Evolutionary conservation across 495 filamentous ascomycete species (phyloP).

Genomic region (Pseudomonodictys pantanalensis): DNA sequence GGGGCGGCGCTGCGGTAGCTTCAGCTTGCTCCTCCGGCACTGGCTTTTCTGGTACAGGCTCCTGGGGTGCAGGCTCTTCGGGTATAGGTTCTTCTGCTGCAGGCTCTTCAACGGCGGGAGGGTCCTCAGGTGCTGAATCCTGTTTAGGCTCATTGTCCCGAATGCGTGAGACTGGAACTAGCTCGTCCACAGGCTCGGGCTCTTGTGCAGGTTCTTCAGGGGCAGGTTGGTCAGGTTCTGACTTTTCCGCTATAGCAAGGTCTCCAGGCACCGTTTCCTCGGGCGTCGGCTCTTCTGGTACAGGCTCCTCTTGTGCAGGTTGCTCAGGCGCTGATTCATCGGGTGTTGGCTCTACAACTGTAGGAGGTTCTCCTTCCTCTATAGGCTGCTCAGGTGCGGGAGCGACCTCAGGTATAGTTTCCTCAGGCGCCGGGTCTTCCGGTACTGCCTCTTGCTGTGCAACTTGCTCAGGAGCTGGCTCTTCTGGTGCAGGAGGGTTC

Average conservation of each 20-base stretch:
- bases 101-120: no score
- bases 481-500: background rate
- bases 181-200: conserved; percentile 10
- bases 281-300: background rate
- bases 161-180: background rate
- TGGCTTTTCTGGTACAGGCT: background rate
- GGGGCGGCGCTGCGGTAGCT: no score
- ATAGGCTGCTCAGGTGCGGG: background rate
- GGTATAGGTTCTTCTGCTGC: background rate
- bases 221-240: conserved; percentile 10
- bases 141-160: background rate
- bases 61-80: background rate
- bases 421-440: conserved; percentile 1
- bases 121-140: no score
- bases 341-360: background rate
- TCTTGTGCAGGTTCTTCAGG: conserved; percentile 14
- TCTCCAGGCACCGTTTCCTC: conserved; percentile 14
- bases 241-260: background rate
- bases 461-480: background rate
- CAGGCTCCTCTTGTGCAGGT: background rate
- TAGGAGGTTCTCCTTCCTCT: background rate
- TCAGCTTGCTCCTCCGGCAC: no score
- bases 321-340: conserved; percentile 6
- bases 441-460: background rate
- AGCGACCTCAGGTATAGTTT: background rate